These are phyloP conservation scores for Cystobasidium sp. DNA, from an alignment of 1,284 basidiomycete species.

Conservation along the genomic window DNA sequence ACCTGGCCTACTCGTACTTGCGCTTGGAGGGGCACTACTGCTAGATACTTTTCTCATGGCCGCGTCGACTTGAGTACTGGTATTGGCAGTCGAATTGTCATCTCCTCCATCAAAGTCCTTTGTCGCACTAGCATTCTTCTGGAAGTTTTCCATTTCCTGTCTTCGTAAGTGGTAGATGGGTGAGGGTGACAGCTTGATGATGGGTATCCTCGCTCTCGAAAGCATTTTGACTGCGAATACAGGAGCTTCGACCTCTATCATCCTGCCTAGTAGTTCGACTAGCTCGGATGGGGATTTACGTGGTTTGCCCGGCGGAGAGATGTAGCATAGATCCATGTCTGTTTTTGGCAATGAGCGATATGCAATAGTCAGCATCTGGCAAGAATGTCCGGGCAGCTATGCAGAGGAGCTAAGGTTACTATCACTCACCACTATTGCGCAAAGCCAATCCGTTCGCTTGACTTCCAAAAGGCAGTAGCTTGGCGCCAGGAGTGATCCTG, in stretches of 20 bases:
- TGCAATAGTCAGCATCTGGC: too few species aligned
- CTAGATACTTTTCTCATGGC: constrained; percentile 1
- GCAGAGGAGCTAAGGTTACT: too few species aligned
- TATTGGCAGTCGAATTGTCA: too few species aligned
- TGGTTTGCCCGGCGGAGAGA: constrained; percentile 74
- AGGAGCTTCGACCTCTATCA: constrained; percentile 84
- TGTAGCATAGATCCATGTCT: constrained; percentile 99
- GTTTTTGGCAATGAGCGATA: too few species aligned
- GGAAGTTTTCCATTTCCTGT: background rate
- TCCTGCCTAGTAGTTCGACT: constrained; percentile 88
- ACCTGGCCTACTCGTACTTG: background rate
- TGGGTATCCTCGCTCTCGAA: constrained; percentile 95
- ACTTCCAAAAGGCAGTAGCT: constrained; percentile 84
- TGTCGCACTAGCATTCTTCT: background rate
- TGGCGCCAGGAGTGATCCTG: constrained; percentile 88
- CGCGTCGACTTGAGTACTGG: too few species aligned
- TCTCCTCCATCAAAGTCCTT: background rate
- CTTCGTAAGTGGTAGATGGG: constrained; percentile 31
- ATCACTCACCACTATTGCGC: constrained; percentile 92
- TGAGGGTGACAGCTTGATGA: constrained; percentile 78
- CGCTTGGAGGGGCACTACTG: background rate
- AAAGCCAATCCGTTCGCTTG: constrained; percentile 93
- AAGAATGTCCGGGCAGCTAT: too few species aligned
- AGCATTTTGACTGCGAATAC: constrained; percentile 97
- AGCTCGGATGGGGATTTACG: constrained; percentile 77